phyloP scores from a whole-genome alignment of 371 early-diverging fungal species.

The Rozella allomycis region DNA sequence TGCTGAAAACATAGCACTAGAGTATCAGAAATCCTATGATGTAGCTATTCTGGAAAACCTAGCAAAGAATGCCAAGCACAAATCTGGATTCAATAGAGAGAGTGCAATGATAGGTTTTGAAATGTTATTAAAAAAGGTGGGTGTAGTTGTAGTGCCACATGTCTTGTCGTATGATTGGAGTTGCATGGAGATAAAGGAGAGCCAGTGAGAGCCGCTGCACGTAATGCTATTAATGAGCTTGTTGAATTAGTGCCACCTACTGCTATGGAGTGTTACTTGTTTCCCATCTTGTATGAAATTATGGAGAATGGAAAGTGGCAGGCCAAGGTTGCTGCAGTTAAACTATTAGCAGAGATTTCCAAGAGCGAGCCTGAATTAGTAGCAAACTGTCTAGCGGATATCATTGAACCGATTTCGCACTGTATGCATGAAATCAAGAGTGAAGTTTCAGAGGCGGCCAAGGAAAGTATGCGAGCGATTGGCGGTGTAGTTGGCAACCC shows the following conservation, averaged over 20 bases:
- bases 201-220: no score
- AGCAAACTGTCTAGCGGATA: constrained; percentile 17
- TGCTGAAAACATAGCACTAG: no score
- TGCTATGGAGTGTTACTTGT: no score
- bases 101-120: constrained; percentile 44
- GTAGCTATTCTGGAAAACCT: no score
- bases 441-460: constrained; percentile 21
- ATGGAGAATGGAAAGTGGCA: no score
- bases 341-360: no score
- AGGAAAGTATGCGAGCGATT: constrained; percentile 34
- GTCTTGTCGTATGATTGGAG: constrained; percentile 28
- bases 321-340: no score
- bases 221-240: no score
- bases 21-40: no score
- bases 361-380: no score
- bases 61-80: constrained; percentile 38
- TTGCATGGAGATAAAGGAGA: constrained; percentile 44
- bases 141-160: constrained; percentile 33
- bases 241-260: no score
- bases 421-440: constrained; percentile 15
- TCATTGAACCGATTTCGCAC: constrained; percentile 17
- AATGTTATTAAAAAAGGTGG: constrained; percentile 32
- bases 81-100: constrained; percentile 43
- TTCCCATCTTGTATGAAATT: no score
- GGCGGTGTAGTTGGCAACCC: constrained; percentile 51